Conservation (phyloP, 495 filamentous ascomycete species). For the Lasiosphaeria hispida region DNA sequence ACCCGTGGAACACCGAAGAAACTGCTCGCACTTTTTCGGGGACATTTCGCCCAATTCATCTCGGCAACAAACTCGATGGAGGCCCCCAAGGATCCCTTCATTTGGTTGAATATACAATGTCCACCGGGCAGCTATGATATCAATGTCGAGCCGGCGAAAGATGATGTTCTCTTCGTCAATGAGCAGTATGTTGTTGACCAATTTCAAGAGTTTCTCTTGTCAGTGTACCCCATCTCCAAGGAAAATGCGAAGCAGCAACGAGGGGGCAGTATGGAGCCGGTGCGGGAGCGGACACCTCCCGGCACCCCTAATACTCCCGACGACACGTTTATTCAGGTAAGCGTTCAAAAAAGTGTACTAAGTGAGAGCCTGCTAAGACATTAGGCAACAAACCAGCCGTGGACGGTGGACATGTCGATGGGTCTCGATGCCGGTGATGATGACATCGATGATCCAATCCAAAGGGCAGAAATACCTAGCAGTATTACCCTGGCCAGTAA, state of each 20-base stretch:
- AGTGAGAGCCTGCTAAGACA: neutral
- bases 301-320: neutral
- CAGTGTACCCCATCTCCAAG: slow-evolving; percentile 35
- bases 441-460: neutral
- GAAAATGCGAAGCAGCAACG: neutral
- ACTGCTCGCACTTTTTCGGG: slow-evolving; percentile 47
- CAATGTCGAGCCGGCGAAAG: slow-evolving; percentile 88
- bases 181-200: slow-evolving; percentile 46
- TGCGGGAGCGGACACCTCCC: neutral
- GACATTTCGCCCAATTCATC: slow-evolving; percentile 14
- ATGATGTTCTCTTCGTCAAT: slow-evolving; percentile 78
- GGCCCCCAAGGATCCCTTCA: slow-evolving; percentile 57
- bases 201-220: slow-evolving; percentile 55
- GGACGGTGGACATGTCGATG: slow-evolving; percentile 24
- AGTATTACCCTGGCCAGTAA: neutral
- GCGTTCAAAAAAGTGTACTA: neutral
- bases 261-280: neutral
- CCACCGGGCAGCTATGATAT: slow-evolving; percentile 72
- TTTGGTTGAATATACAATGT: slow-evolving; percentile 72
- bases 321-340: neutral
- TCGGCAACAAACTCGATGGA: neutral
- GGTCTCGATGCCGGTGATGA: slow-evolving; percentile 14
- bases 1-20: slow-evolving; percentile 63
- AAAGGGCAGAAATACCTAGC: neutral
- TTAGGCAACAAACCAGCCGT: slow-evolving; percentile 8